These are phyloP conservation scores for Astrothelium subdiscretum DNA, from an alignment of 495 filamentous ascomycete species.

Conservation along the genomic window DNA sequence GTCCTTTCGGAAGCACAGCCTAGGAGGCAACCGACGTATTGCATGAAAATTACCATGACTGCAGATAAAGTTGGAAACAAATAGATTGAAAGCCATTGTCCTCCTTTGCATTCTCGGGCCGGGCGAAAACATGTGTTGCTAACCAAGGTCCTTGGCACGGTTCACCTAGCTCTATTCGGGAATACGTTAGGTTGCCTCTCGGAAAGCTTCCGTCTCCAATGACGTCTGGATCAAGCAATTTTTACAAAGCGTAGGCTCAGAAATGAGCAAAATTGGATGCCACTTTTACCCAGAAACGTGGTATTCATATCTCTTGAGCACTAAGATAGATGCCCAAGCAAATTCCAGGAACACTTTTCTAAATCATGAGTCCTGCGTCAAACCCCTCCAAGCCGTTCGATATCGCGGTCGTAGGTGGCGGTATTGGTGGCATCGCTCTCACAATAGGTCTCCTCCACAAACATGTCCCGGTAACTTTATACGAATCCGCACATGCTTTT, in stretches of 20 bases:
- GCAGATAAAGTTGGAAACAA: too few relatives aligned
- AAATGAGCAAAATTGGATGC: too few relatives aligned
- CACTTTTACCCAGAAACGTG: too few relatives aligned
- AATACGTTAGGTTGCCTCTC: too few relatives aligned
- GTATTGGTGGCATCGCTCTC: slow-evolving; percentile 16
- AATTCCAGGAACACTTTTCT: too few relatives aligned
- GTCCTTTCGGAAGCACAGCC: not conserved
- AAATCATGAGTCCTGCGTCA: not conserved
- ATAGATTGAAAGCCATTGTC: not conserved
- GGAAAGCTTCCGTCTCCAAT: not conserved
- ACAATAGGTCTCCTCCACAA: slow-evolving; percentile 17
- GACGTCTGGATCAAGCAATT: not conserved
- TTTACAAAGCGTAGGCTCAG: not conserved
- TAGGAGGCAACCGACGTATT: too few relatives aligned
- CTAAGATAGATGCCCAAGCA: too few relatives aligned
- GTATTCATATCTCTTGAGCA: too few relatives aligned
- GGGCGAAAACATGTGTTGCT: not conserved
- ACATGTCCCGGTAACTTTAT: slow-evolving; percentile 14
- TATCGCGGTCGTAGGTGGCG: slow-evolving; percentile 18
- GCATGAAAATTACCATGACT: too few relatives aligned
- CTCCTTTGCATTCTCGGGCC: not conserved
- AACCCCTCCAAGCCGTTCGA: slow-evolving; percentile 8
- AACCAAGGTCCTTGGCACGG: not conserved
- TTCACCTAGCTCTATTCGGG: too few relatives aligned
- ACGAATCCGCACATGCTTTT: slow-evolving; percentile 22